phyloP scores from a whole-genome alignment of 768 basidiomycete genomes.

The Lentinus tigrinus region DNA sequence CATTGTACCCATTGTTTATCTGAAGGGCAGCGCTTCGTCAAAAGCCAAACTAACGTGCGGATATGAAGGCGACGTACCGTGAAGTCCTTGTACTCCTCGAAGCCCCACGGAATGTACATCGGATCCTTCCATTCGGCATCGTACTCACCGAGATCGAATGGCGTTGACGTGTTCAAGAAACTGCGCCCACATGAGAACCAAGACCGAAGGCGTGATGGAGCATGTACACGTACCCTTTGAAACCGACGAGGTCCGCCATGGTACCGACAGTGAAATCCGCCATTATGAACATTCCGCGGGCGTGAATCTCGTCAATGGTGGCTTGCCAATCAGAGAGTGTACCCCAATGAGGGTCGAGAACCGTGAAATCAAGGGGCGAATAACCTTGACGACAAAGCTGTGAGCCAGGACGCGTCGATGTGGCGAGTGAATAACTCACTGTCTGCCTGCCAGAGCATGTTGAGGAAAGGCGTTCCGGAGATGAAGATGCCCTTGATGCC shows the following conservation, averaged over 20 bases:
- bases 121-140: slow-evolving; percentile 73
- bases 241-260: slow-evolving; percentile 85
- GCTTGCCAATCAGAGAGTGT: slow-evolving; percentile 76
- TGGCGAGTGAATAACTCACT: slow-evolving; percentile 51
- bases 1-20: slow-evolving; percentile 70
- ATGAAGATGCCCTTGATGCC: slow-evolving; percentile 84
- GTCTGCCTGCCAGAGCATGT: slow-evolving; percentile 98
- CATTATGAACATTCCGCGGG: slow-evolving; percentile 88
- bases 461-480: slow-evolving; percentile 89
- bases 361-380: slow-evolving; percentile 87
- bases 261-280: slow-evolving; percentile 94
- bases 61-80: slow-evolving; percentile 38
- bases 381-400: slow-evolving; percentile 56
- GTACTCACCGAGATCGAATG: slow-evolving; percentile 78
- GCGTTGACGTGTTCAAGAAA: slow-evolving; percentile 74
- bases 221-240: slow-evolving; percentile 61
- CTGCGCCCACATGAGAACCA: slow-evolving; percentile 38
- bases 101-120: slow-evolving; percentile 79
- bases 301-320: slow-evolving; percentile 75
- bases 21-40: slow-evolving; percentile 26
- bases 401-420: background rate
- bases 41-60: background rate
- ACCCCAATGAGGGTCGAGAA: slow-evolving; percentile 93
- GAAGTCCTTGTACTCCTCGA: slow-evolving; percentile 84
- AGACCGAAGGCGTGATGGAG: background rate